These are phyloP conservation scores for Cryptococcus sp. DNA, from an alignment of 1,284 basidiomycete species.

Conservation along the genomic window DNA sequence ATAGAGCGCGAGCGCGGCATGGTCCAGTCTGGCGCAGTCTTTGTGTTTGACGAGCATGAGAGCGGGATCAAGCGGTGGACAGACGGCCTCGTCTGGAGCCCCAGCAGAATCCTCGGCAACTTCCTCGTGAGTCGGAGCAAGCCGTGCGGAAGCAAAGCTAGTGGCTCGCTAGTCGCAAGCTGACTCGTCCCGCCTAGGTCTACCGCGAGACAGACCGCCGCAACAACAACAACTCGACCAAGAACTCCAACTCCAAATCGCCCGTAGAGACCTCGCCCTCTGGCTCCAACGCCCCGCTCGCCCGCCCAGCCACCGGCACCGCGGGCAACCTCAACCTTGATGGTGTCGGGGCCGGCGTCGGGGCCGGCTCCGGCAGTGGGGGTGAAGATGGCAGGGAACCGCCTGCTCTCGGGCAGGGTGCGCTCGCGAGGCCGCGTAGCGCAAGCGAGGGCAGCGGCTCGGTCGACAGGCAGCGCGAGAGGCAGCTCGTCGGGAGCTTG, in stretches of 20 bases:
- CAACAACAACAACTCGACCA: slow-evolving; percentile 9
- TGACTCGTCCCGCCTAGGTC: slow-evolving; percentile 54
- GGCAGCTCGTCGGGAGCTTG: slow-evolving; percentile 78
- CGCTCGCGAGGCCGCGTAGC: slow-evolving; percentile 29
- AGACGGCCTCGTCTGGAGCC: slow-evolving; percentile 87
- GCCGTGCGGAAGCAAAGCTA: too few relatives aligned
- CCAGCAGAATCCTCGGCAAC: slow-evolving; percentile 70
- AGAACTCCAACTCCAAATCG: slow-evolving; percentile 11
- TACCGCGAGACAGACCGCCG: slow-evolving; percentile 77
- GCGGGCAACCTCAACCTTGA: background rate
- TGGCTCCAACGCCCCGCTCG: background rate
- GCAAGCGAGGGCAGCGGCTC: slow-evolving; percentile 42
- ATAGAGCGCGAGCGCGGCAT: slow-evolving; percentile 89
- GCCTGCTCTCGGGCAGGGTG: slow-evolving; percentile 29
- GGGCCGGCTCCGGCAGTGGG: background rate
- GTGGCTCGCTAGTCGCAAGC: too few relatives aligned
- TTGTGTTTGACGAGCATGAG: slow-evolving; percentile 96
- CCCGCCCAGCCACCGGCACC: slow-evolving; percentile 6
- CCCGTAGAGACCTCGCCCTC: slow-evolving; percentile 18
- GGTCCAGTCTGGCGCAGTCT: slow-evolving; percentile 91
- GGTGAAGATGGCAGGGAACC: background rate
- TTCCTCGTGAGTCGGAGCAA: slow-evolving; percentile 71
- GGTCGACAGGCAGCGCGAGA: slow-evolving; percentile 67
- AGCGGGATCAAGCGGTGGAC: slow-evolving; percentile 99
- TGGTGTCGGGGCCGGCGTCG: background rate